Base-by-base conservation (phyloP, 306 rosid genomes). In the Medicago arabica region DNA sequence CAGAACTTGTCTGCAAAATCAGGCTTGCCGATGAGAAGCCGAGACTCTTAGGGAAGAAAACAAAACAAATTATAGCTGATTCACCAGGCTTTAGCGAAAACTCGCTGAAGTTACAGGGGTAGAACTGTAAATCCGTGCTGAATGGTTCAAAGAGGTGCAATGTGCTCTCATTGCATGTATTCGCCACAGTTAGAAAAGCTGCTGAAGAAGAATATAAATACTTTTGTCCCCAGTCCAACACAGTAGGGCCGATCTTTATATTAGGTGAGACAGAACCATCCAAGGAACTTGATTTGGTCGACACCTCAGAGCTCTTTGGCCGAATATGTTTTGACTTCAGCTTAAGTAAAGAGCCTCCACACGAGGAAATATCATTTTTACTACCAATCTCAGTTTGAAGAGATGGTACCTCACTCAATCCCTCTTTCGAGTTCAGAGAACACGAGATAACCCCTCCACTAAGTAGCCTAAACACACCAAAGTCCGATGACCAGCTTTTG, bases 131-230 rank as follows among this genome's bases (percentile, higher is more conserved):
- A 86, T 90, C 91, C 2, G 89, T 82, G 85, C 97, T 92, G 86
- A 89, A 92, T 28, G 97, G 99, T 75, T 95, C 97, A 78, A 87
- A 92, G 67, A 95, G 87, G 84, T 88, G 88, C 81, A 95, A 79
- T 77, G 80, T 67, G 82, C 96, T 84, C 73, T 88, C 93, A 65
- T 84, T 90, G 87, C 97, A 90, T 2, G 87, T 86, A 81, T 95
- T 95, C 78, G 7, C 85, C 78, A 95, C 93, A 7, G 92, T 95
- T 83, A 95, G 68, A 79, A 76, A 88, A 72, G 91, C 88, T 79
- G 75, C 63, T 41, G 99, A 95, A 63, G 96, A 88, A 76, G 91
- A 89, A 76, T 88, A 86, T 78, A 90, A 53, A 80, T 83, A 69
- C 28, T 82, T 85, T 43, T 92, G 85, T 47, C 88, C 97, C 97